A percentile compares a stretch with the other conserved stretches of the same genome.
phyloP scores from a whole-genome alignment of 1,284 basidiomycete species.

The Testicularia cyperi region DNA sequence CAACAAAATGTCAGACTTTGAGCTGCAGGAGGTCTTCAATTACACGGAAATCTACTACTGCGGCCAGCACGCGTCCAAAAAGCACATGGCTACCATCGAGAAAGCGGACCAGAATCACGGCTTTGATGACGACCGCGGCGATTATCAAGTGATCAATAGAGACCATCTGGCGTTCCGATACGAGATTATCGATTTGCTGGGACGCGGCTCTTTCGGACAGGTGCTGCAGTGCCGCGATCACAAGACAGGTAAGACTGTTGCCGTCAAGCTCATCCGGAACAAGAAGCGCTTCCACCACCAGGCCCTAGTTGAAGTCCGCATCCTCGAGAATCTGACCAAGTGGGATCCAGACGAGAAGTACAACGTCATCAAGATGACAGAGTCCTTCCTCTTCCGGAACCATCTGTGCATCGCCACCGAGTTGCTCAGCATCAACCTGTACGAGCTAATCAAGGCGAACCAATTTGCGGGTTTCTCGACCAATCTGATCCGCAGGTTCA shows the following conservation, averaged over 20 bases:
- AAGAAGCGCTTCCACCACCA: constrained; percentile 99
- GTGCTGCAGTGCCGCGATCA: constrained; percentile 95
- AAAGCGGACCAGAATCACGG: constrained; percentile 84
- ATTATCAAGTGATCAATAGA: constrained; percentile 84
- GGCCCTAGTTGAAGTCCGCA: constrained; percentile 97
- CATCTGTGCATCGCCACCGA: constrained; percentile 99
- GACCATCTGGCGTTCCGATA: constrained; percentile 97
- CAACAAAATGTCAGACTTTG: constrained; percentile 66
- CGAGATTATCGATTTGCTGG: constrained; percentile 85
- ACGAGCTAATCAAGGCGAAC: constrained; percentile 99
- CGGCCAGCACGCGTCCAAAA: constrained; percentile 64
- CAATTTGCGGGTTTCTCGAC: constrained; percentile 96
- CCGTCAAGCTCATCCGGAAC: constrained; percentile 98
- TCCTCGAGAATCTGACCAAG: constrained; percentile 90
- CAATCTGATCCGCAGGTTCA: constrained; percentile 89
- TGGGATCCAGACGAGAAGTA: constrained; percentile 98
- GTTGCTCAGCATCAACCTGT: constrained; percentile 94
- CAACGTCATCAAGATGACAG: constrained; percentile 96
- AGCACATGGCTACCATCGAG: constrained; percentile 63
- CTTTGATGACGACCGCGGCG: constrained; percentile 97
- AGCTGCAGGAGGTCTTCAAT: constrained; percentile 87
- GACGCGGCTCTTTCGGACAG: constrained; percentile 98
- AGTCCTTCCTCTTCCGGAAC: constrained; percentile 96
- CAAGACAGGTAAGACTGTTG: constrained; percentile 91
- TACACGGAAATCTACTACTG: constrained; percentile 81